Conservation (phyloP, 108 stramenopile species). For the Nannochloropsis salina region DNA sequence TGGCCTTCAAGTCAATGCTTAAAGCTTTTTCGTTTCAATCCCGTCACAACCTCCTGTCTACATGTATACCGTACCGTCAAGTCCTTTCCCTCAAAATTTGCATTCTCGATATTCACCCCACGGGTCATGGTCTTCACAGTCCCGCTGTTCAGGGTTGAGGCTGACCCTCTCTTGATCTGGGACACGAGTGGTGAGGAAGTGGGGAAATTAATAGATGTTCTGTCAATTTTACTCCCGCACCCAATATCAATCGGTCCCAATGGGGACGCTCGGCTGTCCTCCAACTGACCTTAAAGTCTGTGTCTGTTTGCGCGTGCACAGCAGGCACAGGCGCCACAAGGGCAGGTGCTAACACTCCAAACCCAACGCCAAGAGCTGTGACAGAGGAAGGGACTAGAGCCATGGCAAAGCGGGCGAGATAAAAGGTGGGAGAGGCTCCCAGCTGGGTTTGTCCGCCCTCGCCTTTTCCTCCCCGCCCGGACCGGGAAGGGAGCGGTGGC, state of each 20-base stretch:
- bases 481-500: not conserved
- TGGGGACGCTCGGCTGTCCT: not conserved
- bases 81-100: slow-evolving; percentile 71
- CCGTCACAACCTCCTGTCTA: not conserved
- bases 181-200: not conserved
- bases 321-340: not conserved
- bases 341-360: not conserved
- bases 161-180: slow-evolving; percentile 56
- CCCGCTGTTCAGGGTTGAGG: slow-evolving; percentile 72
- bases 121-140: slow-evolving; percentile 84
- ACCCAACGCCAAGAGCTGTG: not conserved
- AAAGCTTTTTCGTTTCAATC: not conserved
- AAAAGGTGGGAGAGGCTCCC: not conserved
- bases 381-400: not conserved
- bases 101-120: slow-evolving; percentile 75
- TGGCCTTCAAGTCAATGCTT: too few relatives aligned
- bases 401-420: not conserved
- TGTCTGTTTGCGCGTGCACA: not conserved
- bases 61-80: slow-evolving; percentile 47
- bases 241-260: not conserved
- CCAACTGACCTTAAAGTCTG: not conserved
- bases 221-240: not conserved
- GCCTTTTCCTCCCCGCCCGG: not conserved
- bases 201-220: not conserved
- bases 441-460: not conserved